Evolutionary conservation across 2,329 filamentous ascomycete species (phyloP), one percentile per base, ranked within the genome.

Genomic region (Trichothecium sympodiale): DNA sequence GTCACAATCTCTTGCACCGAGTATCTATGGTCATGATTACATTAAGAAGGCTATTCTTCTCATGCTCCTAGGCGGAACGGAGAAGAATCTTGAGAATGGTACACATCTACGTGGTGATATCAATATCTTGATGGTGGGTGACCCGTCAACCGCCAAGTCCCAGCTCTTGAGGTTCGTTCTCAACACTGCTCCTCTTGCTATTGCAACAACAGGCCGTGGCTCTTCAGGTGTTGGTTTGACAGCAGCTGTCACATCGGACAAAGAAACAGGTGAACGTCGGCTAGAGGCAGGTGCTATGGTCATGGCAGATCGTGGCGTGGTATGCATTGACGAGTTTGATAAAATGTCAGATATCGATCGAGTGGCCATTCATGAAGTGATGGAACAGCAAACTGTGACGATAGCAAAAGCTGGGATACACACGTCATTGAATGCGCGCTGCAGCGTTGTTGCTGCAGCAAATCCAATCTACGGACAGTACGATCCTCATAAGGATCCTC

Each of bases 281-380:
- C 72, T 98, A 1, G 91, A 98, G 61, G 91, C 91, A 13, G 91
- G 91, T 73, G 91, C 91, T 44, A 98, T 98, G 91, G 91, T 98
- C 41, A 84, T 98, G 52, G 91, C 80, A 43, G 91, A 98, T 57
- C 82, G 91, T 43, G 91, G 91, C 47, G 89, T 98, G 9, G 91
- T 98, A 25, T 98, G 91, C 65, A 98, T 98, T 46, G 91, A 98
- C 55, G 91, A 98, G 53, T 98, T 98, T 48, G 91, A 98, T 66
- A 98, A 98, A 61, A 98, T 98, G 91, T 95, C 87, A 38, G 91
- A 98, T 54, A 81, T 96, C 39, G 91, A 98, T 60, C 79, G 91
- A 55, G 91, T 98, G 4, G 91, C 91, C 32, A 98, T 98, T 48
- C 91, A 98, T 74, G 91, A 98, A 83, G 91, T 98, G 46, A 98